Evolutionary conservation across 352 stramenopile genomes (phyloP).

Genomic region (Globisporangium paddicum): DNA sequence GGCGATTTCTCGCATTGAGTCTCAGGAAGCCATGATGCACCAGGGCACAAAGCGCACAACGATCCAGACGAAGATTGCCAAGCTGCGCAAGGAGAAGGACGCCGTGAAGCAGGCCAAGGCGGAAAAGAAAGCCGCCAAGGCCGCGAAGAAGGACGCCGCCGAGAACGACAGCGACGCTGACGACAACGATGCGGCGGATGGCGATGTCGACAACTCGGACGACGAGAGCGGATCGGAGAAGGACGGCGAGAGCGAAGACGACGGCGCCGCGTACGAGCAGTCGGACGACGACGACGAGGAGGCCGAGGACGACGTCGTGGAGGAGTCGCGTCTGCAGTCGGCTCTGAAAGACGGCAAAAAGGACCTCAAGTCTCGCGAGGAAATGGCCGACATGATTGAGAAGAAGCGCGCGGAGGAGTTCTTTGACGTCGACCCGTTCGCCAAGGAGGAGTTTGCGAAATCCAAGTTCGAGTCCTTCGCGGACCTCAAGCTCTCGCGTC

Average conservation of each 20-base stretch:
- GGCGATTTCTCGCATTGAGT: conserved; percentile 81
- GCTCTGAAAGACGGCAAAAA: conserved; percentile 62
- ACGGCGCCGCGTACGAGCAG: conserved; percentile 26
- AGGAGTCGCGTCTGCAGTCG: conserved; percentile 66
- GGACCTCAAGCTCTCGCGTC: conserved; percentile 96
- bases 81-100: conserved; percentile 70
- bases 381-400: conserved; percentile 73
- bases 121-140: conserved; percentile 43
- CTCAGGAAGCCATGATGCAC: conserved; percentile 53
- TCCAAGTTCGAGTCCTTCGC: conserved; percentile 92
- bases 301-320: conserved; percentile 62
- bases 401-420: conserved; percentile 77
- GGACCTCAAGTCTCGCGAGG: conserved; percentile 40
- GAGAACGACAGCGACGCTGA: conserved; percentile 13
- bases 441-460: conserved; percentile 71
- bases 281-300: conserved; percentile 41
- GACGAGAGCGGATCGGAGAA: conserved; percentile 18
- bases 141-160: conserved; percentile 25
- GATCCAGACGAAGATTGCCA: conserved; percentile 85
- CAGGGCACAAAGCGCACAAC: conserved; percentile 72
- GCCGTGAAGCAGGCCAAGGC: conserved; percentile 51
- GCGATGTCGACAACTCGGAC: conserved; percentile 23
- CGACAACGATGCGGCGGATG: conserved; percentile 7
- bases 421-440: conserved; percentile 78
- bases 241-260: conserved; percentile 10